Base-by-base conservation (phyloP, 106 monocot genomes). In the Acanthochlamys bracteata region DNA sequence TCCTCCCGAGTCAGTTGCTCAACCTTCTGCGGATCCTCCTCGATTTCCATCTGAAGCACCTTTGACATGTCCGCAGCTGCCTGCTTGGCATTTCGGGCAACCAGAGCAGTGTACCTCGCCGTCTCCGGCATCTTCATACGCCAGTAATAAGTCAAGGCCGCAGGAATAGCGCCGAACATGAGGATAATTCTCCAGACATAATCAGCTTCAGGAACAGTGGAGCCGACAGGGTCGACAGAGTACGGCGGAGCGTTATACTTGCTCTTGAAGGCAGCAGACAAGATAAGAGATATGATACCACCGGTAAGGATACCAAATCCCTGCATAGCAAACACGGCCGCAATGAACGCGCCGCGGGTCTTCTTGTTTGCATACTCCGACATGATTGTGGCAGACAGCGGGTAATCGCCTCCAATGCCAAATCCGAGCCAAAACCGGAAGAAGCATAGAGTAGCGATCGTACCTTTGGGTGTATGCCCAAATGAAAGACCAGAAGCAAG, bases 361-460 rank as follows among this genome's bases (percentile, higher is more conserved):
- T 66, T 71, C 71, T 80, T 85, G 71, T 81, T 85, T 24, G 85
- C 74, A 39, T 85, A 85, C 67, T 85, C 85, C 20, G 85, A 85
- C 85, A 85, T 85, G 81, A 85, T 81, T 49, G 85, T 85, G 40
- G 85, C 85, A 15, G 85, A 85, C 51, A 85, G 74, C 2, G 85
- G 85, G 72, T 85, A 85, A 56, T 85, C 81, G 16, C 81, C 85
- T 21, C 85, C 81, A 70, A 85, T 78, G 57, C 85, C 85, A 65
- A 85, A 81, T 25, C 85, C 85, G 3, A 85, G 81, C 85, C 85
- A 85, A 60, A 85, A 85, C 24, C 85, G 73, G 69, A 85, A 85
- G 81, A 85, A 81, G 71, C 80, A 84, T 42, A 84, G 68, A 0
- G 84, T 71, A 41, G 77, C 71, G 45, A 84, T 80, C 11, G 71